Base-by-base conservation (phyloP, 306 rosid genomes). In the Crataegus laevigata region DNA sequence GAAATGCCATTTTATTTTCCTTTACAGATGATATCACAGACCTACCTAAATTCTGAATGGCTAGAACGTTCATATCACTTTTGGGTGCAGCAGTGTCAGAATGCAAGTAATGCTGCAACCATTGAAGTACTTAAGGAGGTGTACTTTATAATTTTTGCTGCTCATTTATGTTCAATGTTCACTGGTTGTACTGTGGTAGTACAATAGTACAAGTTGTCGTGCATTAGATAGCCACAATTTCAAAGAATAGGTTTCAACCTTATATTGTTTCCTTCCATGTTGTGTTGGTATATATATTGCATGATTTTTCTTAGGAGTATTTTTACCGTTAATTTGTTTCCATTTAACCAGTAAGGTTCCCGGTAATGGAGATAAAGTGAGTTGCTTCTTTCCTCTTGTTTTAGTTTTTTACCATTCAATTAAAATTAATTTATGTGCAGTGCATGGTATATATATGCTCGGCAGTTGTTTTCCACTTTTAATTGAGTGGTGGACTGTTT, bases 71-170 rank as follows among this genome's bases (percentile, higher is more conserved):
- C 98, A 61, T 88, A 79, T 79, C 82, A 78, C 65, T 85, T 90
- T 72, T 96, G 99, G 99, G 73, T 74, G 67, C 93, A 86, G 51
- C 81, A 85, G 66, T 90, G 99, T 78, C 92, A 88, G 79, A 88
- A 76, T 82, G 89, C 92, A n/a, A 76, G 80, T 69, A 90, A 93
- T 45, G 98, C 98, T 43, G 99, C 90, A 73, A 80, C 78, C 8
- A 67, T 92, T 72, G 99, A 96, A 83, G 82, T 89, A 83, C 91
- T 92, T 81, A 92, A 88, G 86, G 98, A 96, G 99, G 99, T 92
- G 89, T 19, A 55, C 74, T 36, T 55, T 81, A 81, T 32, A 76
- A 57, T 78, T 75, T 75, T n/a, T 42, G 76, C 74, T 65, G 60
- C 78, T 6, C 34, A 72, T 76, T 75, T 30, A 50, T 80, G 68